Evolutionary conservation across 768 basidiomycete genomes (phyloP).

Genomic region (Boletus bicolor): DNA sequence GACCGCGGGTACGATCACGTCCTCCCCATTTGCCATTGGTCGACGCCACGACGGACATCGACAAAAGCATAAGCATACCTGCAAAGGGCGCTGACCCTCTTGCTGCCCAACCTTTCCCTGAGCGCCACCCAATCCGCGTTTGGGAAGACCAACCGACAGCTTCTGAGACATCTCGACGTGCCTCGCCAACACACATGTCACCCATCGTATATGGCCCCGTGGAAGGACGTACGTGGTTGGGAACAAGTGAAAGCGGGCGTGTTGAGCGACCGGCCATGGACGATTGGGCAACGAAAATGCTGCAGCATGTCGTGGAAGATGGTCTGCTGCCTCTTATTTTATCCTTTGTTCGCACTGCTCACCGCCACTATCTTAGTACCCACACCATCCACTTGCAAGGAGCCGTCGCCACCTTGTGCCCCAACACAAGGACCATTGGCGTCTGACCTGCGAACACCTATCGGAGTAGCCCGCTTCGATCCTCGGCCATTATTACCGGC

Average conservation of each 20-base stretch:
- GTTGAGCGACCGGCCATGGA: background rate
- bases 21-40: background rate
- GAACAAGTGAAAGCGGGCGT: background rate
- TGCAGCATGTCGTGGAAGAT: slow-evolving; percentile 2
- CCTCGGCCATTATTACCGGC: background rate
- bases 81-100: background rate
- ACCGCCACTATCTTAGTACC: slow-evolving; percentile 1
- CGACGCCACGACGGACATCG: background rate
- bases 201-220: background rate
- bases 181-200: slow-evolving; percentile 10
- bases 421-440: background rate
- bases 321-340: slow-evolving; percentile 5
- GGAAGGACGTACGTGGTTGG: background rate
- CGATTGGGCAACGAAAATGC: background rate
- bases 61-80: background rate
- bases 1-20: slow-evolving; percentile 6
- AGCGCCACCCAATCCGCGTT: slow-evolving; percentile 27
- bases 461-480: background rate
- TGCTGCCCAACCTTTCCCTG: background rate
- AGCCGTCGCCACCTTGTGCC: background rate
- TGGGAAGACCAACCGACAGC: slow-evolving; percentile 22
- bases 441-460: background rate
- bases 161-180: slow-evolving; percentile 11
- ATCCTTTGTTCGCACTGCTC: slow-evolving; percentile 5
- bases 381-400: background rate